Base-by-base conservation (phyloP, 495 filamentous ascomycete genomes). In the Pyronema omphalodes region DNA sequence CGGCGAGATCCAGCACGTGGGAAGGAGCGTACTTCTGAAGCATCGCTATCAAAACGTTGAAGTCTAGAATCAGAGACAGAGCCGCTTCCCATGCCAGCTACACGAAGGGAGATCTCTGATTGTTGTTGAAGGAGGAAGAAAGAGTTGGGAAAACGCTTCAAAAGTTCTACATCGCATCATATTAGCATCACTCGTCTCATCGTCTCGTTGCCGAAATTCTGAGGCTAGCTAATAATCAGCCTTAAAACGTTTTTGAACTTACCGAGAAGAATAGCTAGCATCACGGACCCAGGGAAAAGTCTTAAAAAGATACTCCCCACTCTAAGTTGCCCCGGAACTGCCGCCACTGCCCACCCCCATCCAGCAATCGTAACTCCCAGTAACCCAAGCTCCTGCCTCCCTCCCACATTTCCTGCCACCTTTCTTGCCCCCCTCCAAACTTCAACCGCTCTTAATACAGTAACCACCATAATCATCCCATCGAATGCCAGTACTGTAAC, bases 241-340 rank as follows among this genome's bases (percentile, higher is more conserved):
- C 23, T 5, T 29, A 29, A 29, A 29, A 29, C 23, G n/a, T n/a
- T 29, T 5, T 5, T 5, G 23, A 51, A 4, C 60, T 58, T 40
- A 63, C 60, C 60, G 33, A 63, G 53, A 29, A 57, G 39, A n/a
- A 63, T 37, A 2, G 51, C 54, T 11, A 63, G 54, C 6, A 60
- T 59, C 33, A 63, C 34, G 6, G 63, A 57, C 41, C 55, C 53
- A 8, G 61, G 61, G n/a, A 56, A 39, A 33, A 63, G 55, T 23
- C 60, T 54, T 0, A 55, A 43, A 15, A 63, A 63, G 8, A 63
- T 63, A 44, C 60, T 63, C 7, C 61, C 61, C 0, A 60, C 60
- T 36, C 40, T 46, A 37, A 63, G 52, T 46, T 55, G 39, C 45
- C 49, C 59, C 40, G 61, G 56, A 48, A 58, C 59, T 36, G 60